Evolutionary conservation across 805 yeast species (phyloP).

Genomic region (Novakomyces olei): DNA sequence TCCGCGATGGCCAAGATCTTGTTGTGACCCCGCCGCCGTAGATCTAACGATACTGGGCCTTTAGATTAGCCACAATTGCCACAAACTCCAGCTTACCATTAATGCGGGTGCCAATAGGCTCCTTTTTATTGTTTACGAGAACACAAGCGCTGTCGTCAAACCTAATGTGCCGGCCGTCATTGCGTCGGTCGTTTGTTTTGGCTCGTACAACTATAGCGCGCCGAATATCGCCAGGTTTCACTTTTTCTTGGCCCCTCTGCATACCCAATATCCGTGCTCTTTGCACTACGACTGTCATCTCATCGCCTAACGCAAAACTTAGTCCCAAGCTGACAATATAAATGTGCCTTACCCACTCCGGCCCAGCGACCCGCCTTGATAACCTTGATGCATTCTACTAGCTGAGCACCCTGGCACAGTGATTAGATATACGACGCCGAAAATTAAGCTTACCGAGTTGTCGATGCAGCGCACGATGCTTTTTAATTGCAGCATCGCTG

Average conservation of each 20-base stretch:
- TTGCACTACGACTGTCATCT: slow-evolving; percentile 81
- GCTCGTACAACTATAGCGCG: slow-evolving; percentile 92
- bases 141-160: slow-evolving; percentile 98
- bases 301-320: slow-evolving; percentile 37
- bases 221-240: slow-evolving; percentile 84
- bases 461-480: slow-evolving; percentile 76
- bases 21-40: no score
- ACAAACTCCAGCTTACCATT: no score
- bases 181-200: slow-evolving; percentile 51
- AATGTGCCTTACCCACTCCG: slow-evolving; percentile 15
- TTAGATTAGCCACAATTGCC: no score
- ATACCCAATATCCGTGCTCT: slow-evolving; percentile 67
- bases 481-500: slow-evolving; percentile 63
- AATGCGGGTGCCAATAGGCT: slow-evolving; percentile 87
- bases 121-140: slow-evolving; percentile 71
- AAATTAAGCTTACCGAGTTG: slow-evolving; percentile 32
- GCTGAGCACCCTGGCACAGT: slow-evolving; percentile 45
- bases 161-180: slow-evolving; percentile 66
- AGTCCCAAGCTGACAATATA: slow-evolving; percentile 32
- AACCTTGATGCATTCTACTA: slow-evolving; percentile 90
- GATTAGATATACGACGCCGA: slow-evolving; percentile 3
- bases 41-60: no score
- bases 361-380: slow-evolving; percentile 69
- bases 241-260: slow-evolving; percentile 45
- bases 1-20: no score